phyloP scores from a whole-genome alignment of 2,329 filamentous ascomycete species.

The Ascochyta clinopodiicola region DNA sequence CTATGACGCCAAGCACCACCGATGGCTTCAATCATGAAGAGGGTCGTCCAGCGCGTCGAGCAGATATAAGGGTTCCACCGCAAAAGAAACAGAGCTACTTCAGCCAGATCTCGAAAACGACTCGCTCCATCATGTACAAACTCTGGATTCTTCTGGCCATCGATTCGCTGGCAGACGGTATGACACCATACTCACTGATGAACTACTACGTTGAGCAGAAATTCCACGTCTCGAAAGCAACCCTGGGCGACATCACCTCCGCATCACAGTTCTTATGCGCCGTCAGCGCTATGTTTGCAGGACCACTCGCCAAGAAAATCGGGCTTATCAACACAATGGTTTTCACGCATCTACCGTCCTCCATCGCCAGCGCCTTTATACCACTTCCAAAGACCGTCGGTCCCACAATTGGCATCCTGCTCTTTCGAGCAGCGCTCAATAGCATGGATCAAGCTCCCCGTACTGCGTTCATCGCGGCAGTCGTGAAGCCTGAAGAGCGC shows the following conservation, averaged over 20 bases:
- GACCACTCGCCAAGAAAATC: constrained; percentile 63
- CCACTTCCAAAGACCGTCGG: constrained; percentile 61
- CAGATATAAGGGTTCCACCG: constrained; percentile 24
- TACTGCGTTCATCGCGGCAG: constrained; percentile 70
- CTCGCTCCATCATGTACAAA: constrained; percentile 66
- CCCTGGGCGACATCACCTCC: constrained; percentile 65
- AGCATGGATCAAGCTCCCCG: constrained; percentile 74
- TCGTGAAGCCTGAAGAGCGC: constrained; percentile 68
- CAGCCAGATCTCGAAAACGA: constrained; percentile 62
- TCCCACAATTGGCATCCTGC: constrained; percentile 62
- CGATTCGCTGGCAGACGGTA: constrained; percentile 70
- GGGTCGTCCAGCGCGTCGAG: constrained; percentile 18
- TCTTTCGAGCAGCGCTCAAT: constrained; percentile 68
- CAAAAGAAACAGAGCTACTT: constrained; percentile 50
- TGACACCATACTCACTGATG: constrained; percentile 51
- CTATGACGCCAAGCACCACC: constrained; percentile 41
- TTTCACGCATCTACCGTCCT: constrained; percentile 64
- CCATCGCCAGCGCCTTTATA: constrained; percentile 62
- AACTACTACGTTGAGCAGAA: constrained; percentile 48
- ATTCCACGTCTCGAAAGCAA: constrained; percentile 54
- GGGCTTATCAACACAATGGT: constrained; percentile 66
- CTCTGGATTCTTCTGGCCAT: constrained; percentile 70
- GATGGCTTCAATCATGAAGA: constrained; percentile 39
- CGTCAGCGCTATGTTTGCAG: constrained; percentile 63
- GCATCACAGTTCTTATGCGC: constrained; percentile 57